A percentile compares a stretch with the other conserved stretches of the same genome.
Evolutionary conservation across 2,329 filamentous ascomycete genomes (phyloP).

Genomic region (Colletotrichum horii): DNA sequence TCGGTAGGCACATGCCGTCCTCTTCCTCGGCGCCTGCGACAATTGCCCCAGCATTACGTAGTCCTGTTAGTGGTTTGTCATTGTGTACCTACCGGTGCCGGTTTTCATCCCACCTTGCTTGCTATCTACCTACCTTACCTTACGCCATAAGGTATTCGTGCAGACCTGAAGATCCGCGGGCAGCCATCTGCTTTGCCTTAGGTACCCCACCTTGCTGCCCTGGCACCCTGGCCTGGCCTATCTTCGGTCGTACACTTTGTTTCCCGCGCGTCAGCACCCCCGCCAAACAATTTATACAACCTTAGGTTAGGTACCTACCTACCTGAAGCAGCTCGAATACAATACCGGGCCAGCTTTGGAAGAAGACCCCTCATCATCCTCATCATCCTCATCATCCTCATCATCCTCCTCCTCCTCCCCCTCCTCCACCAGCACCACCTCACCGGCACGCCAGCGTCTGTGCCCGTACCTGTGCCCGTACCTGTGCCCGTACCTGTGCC

Average conservation of each 20-base stretch:
- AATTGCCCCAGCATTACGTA: conserved; percentile 13
- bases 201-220: neutral
- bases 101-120: neutral
- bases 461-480: neutral
- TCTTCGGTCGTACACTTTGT: neutral
- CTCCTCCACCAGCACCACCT: neutral
- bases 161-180: neutral
- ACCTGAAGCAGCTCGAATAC: neutral
- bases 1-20: conserved; percentile 6
- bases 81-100: neutral
- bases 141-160: neutral
- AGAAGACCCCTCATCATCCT: too few species aligned
- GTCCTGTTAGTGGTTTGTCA: neutral
- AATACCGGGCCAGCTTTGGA: neutral
- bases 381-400: too few species aligned
- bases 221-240: neutral
- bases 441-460: neutral
- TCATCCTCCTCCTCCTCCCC: too few species aligned
- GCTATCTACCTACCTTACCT: neutral
- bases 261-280: conserved; percentile 8
- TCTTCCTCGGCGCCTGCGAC: conserved; percentile 8
- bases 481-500: neutral
- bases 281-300: conserved; percentile 8
- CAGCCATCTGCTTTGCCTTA: neutral
- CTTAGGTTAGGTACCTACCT: too few species aligned